Percentiles rank a stretch among this genome's conserved stretches.
phyloP scores from a whole-genome alignment of 257 asterid species.

The Nicotiana benthamiana region DNA sequence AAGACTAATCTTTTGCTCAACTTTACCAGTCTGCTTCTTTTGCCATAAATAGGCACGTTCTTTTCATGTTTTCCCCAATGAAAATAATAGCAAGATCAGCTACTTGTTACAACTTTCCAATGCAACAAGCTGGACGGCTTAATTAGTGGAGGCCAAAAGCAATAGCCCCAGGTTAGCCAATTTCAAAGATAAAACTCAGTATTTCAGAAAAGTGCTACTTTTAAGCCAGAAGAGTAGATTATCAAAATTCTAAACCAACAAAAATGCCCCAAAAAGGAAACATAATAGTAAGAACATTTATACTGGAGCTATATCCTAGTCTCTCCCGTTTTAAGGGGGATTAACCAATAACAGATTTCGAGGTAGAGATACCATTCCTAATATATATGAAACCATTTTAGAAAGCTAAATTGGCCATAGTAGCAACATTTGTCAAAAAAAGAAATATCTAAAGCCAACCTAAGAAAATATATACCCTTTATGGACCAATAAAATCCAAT shows the following conservation, averaged over 20 bases:
- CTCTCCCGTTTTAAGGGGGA: neutral
- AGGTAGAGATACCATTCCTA: too few relatives aligned
- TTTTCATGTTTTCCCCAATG: neutral
- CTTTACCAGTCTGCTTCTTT: neutral
- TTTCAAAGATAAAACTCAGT: neutral
- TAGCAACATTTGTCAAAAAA: neutral
- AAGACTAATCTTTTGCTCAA: too few relatives aligned
- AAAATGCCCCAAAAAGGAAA: neutral
- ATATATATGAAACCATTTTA: neutral
- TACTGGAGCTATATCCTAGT: neutral
- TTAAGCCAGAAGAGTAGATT: neutral
- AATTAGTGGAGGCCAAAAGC: neutral
- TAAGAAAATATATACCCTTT: neutral
- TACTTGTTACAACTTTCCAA: neutral
- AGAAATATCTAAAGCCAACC: neutral
- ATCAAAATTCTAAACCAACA: neutral
- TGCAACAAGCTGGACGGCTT: neutral
- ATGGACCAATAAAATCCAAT: neutral
- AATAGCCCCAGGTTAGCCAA: neutral
- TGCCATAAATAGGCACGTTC: neutral
- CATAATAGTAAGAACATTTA: neutral
- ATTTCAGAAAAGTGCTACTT: neutral
- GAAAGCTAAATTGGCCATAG: neutral
- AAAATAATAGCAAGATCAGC: neutral
- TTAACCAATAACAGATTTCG: neutral